Conservation (phyloP, 2,329 filamentous ascomycete genomes). For the Penicillium sp. region DNA sequence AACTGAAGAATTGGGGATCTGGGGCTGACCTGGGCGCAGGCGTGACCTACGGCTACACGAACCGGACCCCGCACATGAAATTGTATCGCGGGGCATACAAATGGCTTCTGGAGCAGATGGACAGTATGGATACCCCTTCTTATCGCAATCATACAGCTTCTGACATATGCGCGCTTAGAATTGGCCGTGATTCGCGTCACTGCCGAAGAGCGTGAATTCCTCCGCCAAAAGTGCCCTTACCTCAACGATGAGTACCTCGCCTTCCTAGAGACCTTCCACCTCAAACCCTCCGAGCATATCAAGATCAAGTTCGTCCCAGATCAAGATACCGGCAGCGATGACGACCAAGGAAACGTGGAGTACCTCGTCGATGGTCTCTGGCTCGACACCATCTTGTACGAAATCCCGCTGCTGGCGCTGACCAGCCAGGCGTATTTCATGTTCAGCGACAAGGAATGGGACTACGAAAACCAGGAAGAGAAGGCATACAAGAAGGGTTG, state of each 20-base stretch:
- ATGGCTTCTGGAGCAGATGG: conserved; percentile 82
- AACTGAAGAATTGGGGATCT: neutral
- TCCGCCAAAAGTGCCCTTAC: conserved; percentile 77
- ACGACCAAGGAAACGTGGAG: conserved; percentile 70
- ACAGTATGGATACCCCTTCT: conserved; percentile 53
- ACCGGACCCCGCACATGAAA: conserved; percentile 91
- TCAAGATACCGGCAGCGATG: conserved; percentile 59
- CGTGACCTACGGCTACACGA: conserved; percentile 92
- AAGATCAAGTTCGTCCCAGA: conserved; percentile 61
- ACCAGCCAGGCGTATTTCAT: conserved; percentile 97
- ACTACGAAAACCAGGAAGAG: conserved; percentile 79
- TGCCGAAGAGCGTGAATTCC: conserved; percentile 74
- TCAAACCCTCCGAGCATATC: conserved; percentile 79
- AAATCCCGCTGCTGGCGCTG: conserved; percentile 88
- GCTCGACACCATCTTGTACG: conserved; percentile 95
- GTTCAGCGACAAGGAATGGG: conserved; percentile 93
- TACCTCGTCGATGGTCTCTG: conserved; percentile 78
- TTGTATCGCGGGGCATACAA: conserved; percentile 76
- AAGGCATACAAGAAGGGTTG: conserved; percentile 79
- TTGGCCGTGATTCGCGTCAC: conserved; percentile 78
- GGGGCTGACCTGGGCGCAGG: conserved; percentile 37
- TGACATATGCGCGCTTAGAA: conserved; percentile 48
- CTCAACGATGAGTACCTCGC: conserved; percentile 72
- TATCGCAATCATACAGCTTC: neutral
- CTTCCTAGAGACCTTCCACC: conserved; percentile 76